These are phyloP conservation scores for Lipomyces kockii DNA, from an alignment of 805 yeast genomes.

Conservation along the genomic window DNA sequence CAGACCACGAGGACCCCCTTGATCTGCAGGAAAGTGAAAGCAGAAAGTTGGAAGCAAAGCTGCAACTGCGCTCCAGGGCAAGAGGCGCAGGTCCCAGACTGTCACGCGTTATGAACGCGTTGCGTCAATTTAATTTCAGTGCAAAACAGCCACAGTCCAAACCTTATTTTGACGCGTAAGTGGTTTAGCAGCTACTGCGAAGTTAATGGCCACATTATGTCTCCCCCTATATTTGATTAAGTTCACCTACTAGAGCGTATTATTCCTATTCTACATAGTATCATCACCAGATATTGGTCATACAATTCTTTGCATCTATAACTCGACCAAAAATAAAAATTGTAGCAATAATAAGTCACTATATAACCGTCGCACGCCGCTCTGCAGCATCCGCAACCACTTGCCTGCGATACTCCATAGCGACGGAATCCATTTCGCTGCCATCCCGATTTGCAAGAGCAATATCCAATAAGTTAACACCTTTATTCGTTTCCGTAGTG, in stretches of 20 bases:
- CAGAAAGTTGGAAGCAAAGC: background rate
- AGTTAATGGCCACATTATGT: too few species aligned
- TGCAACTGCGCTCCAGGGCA: too few species aligned
- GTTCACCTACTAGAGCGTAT: background rate
- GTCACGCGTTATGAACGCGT: background rate
- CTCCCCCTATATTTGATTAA: background rate
- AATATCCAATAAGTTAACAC: conserved; percentile 12
- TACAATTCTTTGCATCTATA: background rate
- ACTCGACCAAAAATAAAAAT: background rate
- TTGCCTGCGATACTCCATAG: conserved; percentile 19
- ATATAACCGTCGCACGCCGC: conserved; percentile 14
- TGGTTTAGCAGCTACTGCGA: background rate
- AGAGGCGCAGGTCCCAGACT: background rate
- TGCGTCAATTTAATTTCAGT: background rate
- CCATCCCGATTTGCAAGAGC: conserved; percentile 18
- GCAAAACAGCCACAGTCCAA: background rate
- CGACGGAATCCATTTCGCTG: conserved; percentile 6
- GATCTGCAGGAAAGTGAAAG: background rate
- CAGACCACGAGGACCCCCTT: background rate
- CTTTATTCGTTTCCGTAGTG: conserved; percentile 11
- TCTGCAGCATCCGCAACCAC: conserved; percentile 29
- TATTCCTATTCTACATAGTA: background rate
- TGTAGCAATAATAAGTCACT: background rate
- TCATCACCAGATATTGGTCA: background rate
- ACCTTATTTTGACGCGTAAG: background rate